Evolutionary conservation across 192 early-diverging fungal species (phyloP).

Genomic region (Phlyctochytrium bullatum): DNA sequence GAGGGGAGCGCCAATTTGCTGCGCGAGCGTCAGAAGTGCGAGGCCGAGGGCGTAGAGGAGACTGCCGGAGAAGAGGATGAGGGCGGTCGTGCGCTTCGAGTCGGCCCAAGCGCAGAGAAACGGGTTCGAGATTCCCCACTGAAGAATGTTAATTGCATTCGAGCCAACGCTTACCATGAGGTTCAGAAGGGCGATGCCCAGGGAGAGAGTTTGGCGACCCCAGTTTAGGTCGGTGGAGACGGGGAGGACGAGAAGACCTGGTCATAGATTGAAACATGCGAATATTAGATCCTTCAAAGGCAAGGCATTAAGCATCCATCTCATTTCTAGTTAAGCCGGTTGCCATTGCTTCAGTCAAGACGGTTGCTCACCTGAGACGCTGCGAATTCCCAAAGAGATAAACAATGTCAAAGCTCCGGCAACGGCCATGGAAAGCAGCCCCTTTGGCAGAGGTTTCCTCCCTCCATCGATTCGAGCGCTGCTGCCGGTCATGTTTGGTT

Average conservation of each 20-base stretch:
- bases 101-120: not conserved
- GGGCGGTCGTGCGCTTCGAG: not conserved
- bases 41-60: not conserved
- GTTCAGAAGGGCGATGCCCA: not conserved
- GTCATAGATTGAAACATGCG: not conserved
- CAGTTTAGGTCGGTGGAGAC: not conserved
- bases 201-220: not conserved
- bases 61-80: not conserved
- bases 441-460: not conserved
- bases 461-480: too few species aligned
- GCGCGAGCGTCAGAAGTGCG: not conserved
- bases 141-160: too few species aligned
- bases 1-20: not conserved
- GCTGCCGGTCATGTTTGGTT: too few species aligned
- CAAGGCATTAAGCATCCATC: too few species aligned
- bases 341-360: not conserved
- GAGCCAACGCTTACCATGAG: too few species aligned
- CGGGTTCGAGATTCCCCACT: not conserved
- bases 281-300: too few species aligned
- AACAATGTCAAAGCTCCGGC: not conserved
- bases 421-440: not conserved
- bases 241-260: not conserved
- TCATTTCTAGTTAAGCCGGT: too few species aligned
- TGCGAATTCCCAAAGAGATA: not conserved
- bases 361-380: not conserved